Percentiles rank a stretch among this genome's conserved stretches.
Conservation (phyloP, 192 early-diverging fungal species). For the Backusella liffmaniae region DNA sequence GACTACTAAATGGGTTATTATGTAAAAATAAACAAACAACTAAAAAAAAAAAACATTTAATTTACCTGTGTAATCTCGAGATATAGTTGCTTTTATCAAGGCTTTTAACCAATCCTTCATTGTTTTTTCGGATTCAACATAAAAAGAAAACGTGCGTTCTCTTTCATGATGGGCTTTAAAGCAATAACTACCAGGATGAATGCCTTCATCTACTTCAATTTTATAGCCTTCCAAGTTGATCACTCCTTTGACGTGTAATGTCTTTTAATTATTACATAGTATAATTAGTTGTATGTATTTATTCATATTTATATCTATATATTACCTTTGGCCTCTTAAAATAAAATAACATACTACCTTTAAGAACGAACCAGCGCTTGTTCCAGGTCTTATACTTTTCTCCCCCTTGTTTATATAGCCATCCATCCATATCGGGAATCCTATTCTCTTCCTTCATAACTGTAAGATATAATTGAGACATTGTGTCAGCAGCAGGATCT, state of each 20-base stretch:
- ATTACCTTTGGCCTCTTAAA: constrained; percentile 44
- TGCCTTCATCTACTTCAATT: constrained; percentile 53
- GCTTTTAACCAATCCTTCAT: constrained; percentile 58
- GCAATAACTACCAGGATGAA: constrained; percentile 56
- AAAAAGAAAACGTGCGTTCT: constrained; percentile 56
- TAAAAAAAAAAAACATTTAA: background rate
- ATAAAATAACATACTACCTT: constrained; percentile 51
- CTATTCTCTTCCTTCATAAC: background rate
- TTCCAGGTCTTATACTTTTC: constrained; percentile 59
- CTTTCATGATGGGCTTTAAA: constrained; percentile 59
- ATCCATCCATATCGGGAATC: constrained; percentile 51
- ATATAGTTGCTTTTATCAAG: constrained; percentile 61
- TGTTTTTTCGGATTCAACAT: constrained; percentile 45
- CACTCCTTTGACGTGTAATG: constrained; percentile 48
- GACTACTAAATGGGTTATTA: constrained; percentile 47
- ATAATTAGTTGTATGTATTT: background rate
- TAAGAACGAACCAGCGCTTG: constrained; percentile 56
- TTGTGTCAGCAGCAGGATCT: background rate
- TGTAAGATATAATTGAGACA: background rate
- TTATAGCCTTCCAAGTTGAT: constrained; percentile 58
- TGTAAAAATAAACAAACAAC: background rate
- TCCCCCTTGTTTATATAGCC: constrained; percentile 49
- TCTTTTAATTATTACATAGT: background rate
- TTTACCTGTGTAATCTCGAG: constrained; percentile 44
- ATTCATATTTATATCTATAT: background rate